These are phyloP conservation scores for Raphanus hybrid DNA, from an alignment of 441 rosid genomes.

Conservation along the genomic window DNA sequence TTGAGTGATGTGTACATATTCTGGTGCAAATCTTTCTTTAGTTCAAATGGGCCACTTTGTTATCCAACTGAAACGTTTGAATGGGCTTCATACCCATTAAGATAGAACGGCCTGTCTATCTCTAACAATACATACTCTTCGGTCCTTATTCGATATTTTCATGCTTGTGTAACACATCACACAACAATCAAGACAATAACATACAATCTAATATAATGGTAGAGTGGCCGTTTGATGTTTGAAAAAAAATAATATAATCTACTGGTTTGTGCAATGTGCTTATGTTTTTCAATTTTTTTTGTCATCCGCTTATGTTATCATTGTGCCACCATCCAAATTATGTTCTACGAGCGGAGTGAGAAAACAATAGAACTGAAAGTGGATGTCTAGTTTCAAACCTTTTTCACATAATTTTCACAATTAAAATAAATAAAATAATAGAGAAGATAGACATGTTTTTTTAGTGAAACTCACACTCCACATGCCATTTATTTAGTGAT, in stretches of 20 bases:
- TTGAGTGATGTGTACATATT: neutral
- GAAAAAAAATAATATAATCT: too few species aligned
- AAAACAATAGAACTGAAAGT: neutral
- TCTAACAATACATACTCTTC: neutral
- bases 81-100: neutral
- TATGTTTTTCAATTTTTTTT: too few species aligned
- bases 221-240: too few species aligned
- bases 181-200: neutral
- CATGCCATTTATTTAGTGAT: neutral
- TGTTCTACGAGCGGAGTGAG: neutral
- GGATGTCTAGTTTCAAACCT: neutral
- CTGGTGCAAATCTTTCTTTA: neutral
- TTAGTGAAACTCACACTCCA: neutral
- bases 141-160: neutral
- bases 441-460: neutral
- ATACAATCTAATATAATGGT: neutral
- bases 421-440: neutral
- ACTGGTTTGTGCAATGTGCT: too few species aligned
- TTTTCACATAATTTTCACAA: neutral
- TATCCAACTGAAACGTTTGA: neutral
- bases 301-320: too few species aligned
- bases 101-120: neutral
- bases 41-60: neutral
- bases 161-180: too few species aligned
- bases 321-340: neutral